Percentiles rank a stretch among this genome's conserved stretches.
phyloP scores from a whole-genome alignment of 768 basidiomycete species.

The Russula sp. region DNA sequence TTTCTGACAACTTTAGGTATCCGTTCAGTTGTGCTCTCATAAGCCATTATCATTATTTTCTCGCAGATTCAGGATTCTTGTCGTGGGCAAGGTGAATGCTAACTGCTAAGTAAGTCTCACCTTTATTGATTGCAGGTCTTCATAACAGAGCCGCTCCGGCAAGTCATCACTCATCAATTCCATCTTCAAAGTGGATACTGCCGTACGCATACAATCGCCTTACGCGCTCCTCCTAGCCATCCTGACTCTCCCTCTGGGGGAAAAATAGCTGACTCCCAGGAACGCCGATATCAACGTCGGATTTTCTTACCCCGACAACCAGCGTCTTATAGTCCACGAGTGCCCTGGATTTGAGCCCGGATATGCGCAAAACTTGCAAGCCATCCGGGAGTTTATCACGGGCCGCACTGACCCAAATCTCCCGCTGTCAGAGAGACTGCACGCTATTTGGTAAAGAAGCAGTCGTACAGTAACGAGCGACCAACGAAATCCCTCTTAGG shows the following conservation, averaged over 20 bases:
- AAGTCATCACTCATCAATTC: constrained; percentile 6
- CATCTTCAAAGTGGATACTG: not conserved
- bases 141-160: not conserved
- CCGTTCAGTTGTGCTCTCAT: not conserved
- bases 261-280: not conserved
- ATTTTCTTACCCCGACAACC: not conserved
- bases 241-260: not conserved
- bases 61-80: constrained; percentile 3
- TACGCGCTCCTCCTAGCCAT: not conserved
- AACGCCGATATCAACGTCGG: not conserved
- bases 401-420: not conserved
- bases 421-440: constrained; percentile 1
- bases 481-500: not conserved
- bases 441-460: constrained; percentile 2
- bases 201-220: not conserved
- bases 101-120: too few relatives aligned
- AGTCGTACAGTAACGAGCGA: not conserved
- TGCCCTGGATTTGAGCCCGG: not conserved
- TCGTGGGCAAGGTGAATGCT: constrained; percentile 3
- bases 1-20: not conserved
- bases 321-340: constrained; percentile 1
- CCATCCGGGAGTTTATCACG: not conserved
- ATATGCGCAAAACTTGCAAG: not conserved
- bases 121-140: not conserved
- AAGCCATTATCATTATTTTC: not conserved